Percentiles rank a stretch among this genome's conserved stretches.
Evolutionary conservation across 1,139 yeast species (phyloP).

Genomic region (Pneumocystis oryctolagi): DNA sequence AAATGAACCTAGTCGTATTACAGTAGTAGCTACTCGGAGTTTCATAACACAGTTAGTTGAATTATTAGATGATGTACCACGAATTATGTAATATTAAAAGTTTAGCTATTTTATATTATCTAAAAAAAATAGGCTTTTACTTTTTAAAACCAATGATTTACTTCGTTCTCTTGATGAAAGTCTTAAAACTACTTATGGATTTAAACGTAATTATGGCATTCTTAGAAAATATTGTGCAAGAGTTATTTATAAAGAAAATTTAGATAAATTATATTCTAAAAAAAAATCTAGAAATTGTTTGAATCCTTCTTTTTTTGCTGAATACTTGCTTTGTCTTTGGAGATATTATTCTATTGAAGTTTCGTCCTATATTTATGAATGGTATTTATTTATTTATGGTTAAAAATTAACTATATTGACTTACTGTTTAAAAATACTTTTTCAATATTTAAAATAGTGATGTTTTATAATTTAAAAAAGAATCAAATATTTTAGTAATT

Average conservation of each 20-base stretch:
- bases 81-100: conserved; percentile 36
- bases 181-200: conserved; percentile 69
- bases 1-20: conserved; percentile 51
- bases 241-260: conserved; percentile 51
- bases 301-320: background rate
- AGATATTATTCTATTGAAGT: background rate
- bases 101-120: background rate
- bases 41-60: conserved; percentile 65
- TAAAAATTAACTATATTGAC: background rate
- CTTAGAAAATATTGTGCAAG: conserved; percentile 81
- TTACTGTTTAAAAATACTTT: background rate
- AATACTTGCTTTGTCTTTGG: background rate
- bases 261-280: conserved; percentile 7
- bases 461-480: too few species aligned
- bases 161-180: conserved; percentile 79
- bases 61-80: conserved; percentile 64
- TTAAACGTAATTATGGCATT: conserved; percentile 73
- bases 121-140: conserved; percentile 32
- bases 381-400: background rate
- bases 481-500: too few species aligned
- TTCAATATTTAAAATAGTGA: too few species aligned
- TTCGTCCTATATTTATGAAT: background rate
- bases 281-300: background rate
- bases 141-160: conserved; percentile 84
- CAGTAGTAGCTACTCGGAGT: conserved; percentile 44